Base-by-base conservation (phyloP, 2,329 filamentous ascomycete genomes). In the Aspergillus nomiae region DNA sequence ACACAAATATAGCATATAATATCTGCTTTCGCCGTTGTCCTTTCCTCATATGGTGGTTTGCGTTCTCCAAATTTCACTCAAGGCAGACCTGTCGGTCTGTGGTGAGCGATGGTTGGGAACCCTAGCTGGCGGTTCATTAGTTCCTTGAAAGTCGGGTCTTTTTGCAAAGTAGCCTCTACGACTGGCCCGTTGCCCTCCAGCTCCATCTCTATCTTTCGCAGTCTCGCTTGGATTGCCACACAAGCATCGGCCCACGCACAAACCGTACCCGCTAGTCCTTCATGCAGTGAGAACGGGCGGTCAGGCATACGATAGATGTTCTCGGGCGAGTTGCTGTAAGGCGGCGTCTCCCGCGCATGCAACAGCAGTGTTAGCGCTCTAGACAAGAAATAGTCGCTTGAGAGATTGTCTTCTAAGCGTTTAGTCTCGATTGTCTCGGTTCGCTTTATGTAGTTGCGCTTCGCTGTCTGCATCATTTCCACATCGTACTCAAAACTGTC, bases 171-270 rank as follows among this genome's bases (percentile, higher is more conserved):
- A 16, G 36, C 59, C 8, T 21, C 46, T 21, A 60, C 54, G 12
- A 41, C 48, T 21, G 54, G 26, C 24, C 64, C 62, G 21, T 61
- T 34, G 16, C 66, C 63, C 24, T 64, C 63, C 1, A 76, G 28
- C 48, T 77, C 72, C 60, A 75, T 73, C 46, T 76, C 72, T 59
- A 75, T 73, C 57, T 77, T 77, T 26, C 74, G 70, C 38, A 81
- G 53, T 41, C 72, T 71, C 7, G 72, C 72, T 56, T 74, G 68
- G 50, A 80, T 70, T 12, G 73, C 68, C 5, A 74, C 72, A 48
- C 76, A 80, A 6, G 77, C 71, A 32, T 81, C 78, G 21, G 77
- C 72, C 79, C 79, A 81, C 6, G 78, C 78, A 62, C 77, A 78
- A 2, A 80, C 53, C 36, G 72, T 78, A 1, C 79, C 79, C 1